These are phyloP conservation scores for Saccharum hybrid DNA, from an alignment of 202 grass and related monocot species.

Conservation along the genomic window DNA sequence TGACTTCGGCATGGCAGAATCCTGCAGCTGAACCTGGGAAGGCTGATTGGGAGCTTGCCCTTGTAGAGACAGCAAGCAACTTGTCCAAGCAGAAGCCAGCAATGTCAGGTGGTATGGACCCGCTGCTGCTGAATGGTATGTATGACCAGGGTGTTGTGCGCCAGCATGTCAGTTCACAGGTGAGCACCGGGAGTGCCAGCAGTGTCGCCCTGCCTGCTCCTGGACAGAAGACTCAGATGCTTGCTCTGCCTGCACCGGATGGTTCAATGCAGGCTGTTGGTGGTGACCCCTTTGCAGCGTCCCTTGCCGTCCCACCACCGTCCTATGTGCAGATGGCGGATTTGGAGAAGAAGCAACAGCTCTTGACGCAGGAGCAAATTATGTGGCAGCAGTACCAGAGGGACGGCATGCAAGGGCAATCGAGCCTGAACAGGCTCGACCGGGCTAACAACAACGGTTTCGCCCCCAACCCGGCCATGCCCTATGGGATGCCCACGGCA, in stretches of 20 bases:
- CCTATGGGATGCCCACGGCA: constrained; percentile 72
- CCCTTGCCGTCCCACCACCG: constrained; percentile 69
- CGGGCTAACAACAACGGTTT: constrained; percentile 71
- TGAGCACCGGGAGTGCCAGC: constrained; percentile 72
- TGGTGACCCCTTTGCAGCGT: constrained; percentile 77
- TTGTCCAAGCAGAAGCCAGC: constrained; percentile 83
- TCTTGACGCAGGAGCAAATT: constrained; percentile 86
- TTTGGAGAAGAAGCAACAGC: constrained; percentile 89
- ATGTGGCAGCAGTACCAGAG: constrained; percentile 92
- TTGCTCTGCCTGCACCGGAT: constrained; percentile 89
- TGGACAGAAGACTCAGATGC: constrained; percentile 71
- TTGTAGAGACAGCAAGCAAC: constrained; percentile 93
- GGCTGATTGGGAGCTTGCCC: constrained; percentile 85
- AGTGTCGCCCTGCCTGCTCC: constrained; percentile 76
- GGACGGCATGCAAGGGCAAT: constrained; percentile 87
- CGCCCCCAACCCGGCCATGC: constrained; percentile 61
- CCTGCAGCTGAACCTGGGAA: constrained; percentile 84
- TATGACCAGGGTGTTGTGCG: constrained; percentile 83
- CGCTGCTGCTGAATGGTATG: constrained; percentile 92
- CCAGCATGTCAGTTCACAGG: constrained; percentile 71
- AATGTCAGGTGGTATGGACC: constrained; percentile 78
- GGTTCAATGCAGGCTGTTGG: constrained; percentile 76
- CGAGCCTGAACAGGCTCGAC: constrained; percentile 69
- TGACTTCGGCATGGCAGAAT: constrained; percentile 92
- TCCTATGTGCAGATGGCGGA: constrained; percentile 93